Percentiles rank a stretch among this genome's conserved stretches.
Conservation (phyloP, 2,329 filamentous ascomycete species). For the Coccinonectria pachysandricola region DNA sequence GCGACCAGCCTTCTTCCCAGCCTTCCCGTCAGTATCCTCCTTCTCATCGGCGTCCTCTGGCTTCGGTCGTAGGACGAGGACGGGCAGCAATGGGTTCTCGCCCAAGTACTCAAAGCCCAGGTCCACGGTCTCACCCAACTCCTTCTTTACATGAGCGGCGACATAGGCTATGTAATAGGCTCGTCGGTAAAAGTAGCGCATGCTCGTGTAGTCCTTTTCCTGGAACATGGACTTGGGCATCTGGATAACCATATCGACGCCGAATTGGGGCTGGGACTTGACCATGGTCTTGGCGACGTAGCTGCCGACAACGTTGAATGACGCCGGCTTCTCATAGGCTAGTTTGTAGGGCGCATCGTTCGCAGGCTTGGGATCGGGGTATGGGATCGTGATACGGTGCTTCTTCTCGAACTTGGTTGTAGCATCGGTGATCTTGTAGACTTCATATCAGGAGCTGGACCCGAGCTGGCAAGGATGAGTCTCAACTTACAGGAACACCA, state of each 20-base stretch:
- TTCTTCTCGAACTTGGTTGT: slow-evolving; percentile 55
- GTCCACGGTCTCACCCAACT: slow-evolving; percentile 42
- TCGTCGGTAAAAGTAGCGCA: slow-evolving; percentile 89
- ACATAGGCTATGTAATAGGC: slow-evolving; percentile 85
- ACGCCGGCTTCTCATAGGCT: slow-evolving; percentile 62
- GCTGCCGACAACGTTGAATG: slow-evolving; percentile 82
- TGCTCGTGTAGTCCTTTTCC: slow-evolving; percentile 87
- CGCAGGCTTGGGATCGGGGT: slow-evolving; percentile 67
- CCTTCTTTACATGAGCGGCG: slow-evolving; percentile 55
- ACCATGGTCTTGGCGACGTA: slow-evolving; percentile 68
- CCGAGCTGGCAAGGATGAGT: not conserved
- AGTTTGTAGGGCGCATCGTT: slow-evolving; percentile 75
- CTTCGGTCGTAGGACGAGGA: slow-evolving; percentile 39
- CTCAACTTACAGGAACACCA: slow-evolving; percentile 36
- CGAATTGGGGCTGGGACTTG: slow-evolving; percentile 47
- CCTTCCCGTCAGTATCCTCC: slow-evolving; percentile 7
- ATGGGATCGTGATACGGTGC: slow-evolving; percentile 65
- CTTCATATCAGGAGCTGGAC: slow-evolving; percentile 6
- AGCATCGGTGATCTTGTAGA: slow-evolving; percentile 56
- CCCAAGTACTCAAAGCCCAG: slow-evolving; percentile 56
- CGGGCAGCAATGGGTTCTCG: slow-evolving; percentile 67
- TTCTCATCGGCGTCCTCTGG: slow-evolving; percentile 10
- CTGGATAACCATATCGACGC: slow-evolving; percentile 75
- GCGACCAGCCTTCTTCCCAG: slow-evolving; percentile 10
- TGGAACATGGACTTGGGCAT: slow-evolving; percentile 78